Base-by-base conservation (phyloP, 306 rosid species). In the Castanea mollissima region DNA sequence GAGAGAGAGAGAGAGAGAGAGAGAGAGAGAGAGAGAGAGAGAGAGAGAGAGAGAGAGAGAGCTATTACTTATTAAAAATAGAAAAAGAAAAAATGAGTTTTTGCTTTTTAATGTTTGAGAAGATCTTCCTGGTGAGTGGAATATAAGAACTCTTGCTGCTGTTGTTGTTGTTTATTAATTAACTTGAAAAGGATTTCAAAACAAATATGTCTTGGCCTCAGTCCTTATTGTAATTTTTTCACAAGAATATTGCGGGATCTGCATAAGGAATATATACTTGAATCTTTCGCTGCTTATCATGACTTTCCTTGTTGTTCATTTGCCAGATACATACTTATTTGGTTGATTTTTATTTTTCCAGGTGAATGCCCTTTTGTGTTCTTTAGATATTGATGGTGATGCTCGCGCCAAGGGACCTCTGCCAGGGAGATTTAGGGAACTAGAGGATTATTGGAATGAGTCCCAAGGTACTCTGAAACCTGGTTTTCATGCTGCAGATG, bases 371-470 rank as follows among this genome's bases (percentile, higher is more conserved):
- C 98, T 96, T 76, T 78, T 96, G 55, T 70, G 83, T 73, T 96
- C 99, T 46, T 81, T 96, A 80, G 99, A 96, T 79, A 93, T 96
- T 49, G 99, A 96, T 73, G 83, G 73, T 79, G 87, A 80, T 29
- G 82, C 76, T 35, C 90, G 62, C 35, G 87, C 79, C 74, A 87
- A 82, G 83, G 89, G 93, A 69, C 91, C 83, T 76, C 76, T 87
- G 55, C 91, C 91, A 82, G 93, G 89, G 69, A 84, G 94, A 84
- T 73, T 83, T 76, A 88, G 88, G 79, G 98, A 96, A 81, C 88
- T 96, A 74, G 96, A 96, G 46, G 94, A 74, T 80, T 93, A 89
- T 75, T 96, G 99, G 99, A 96, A 90, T 20, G 98, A 96, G 87
- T 91, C 99, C 86, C 99, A 96, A 83, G 92, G 91, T 76, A 88